Base-by-base conservation (phyloP, 164 flowering plant species). In the Euptelea pleiosperma region DNA sequence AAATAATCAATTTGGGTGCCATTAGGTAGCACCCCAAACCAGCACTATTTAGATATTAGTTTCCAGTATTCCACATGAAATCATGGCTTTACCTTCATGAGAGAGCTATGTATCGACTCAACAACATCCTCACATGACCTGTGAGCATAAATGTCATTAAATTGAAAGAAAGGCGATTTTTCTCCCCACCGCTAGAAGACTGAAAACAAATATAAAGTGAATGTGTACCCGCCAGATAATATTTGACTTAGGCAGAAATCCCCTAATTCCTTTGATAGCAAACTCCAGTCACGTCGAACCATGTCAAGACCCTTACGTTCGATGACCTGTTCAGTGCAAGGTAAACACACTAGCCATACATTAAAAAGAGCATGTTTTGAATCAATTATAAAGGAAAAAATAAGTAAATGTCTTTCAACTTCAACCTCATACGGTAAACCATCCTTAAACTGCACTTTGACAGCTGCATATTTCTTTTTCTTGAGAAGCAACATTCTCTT, bases 251-350 rank as follows among this genome's bases (percentile, higher is more conserved):
- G 77, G 69, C 99, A 91, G 68, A 85, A 89, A 74, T 94, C 91
- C 41, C 99, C 99, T 52, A 84, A 21, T 64, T 94, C 97, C 74
- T 94, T 94, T 58, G 99, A 79, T 41, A 94, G 63, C 67, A 94
- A 71, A 69, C 99, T 91, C 99, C 97, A 94, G 73, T 94, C 99
- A 61, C 99, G 86, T 0, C 99, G 87, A 63, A 91, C 97, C 83
- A 91, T 91, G 68, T 94, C 99, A 75, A 94, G 95, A 60, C 99
- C 99, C 71, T 91, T 94, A n/a, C 95, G 82, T 69, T 94, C 97
- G 70, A 85, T 89, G 44, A 83, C 79, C 99, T 94, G 69, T 26
- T 66, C 24, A 42, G 41, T 11, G 48, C 42, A 61, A 69, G 64
- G 39, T 21, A 53, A 57, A 57, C 25, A 5, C 6, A 47, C 18